A percentile compares a stretch with the other conserved stretches of the same genome.
Conservation (phyloP, 2,329 filamentous ascomycete species). For the Pseudopithomyces maydicus region DNA sequence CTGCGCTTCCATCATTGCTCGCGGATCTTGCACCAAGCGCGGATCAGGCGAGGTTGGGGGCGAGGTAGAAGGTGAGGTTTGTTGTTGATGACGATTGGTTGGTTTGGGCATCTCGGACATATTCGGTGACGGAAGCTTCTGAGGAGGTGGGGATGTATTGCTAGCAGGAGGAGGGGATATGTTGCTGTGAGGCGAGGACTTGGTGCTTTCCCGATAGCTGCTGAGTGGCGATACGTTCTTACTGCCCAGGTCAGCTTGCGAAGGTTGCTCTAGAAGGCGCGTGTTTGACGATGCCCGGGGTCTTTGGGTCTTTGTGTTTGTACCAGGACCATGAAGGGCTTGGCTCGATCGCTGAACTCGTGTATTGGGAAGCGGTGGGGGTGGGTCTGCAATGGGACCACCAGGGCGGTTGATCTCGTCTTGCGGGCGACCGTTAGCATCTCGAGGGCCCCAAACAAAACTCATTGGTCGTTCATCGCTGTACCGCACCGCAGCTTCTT, state of each 20-base stretch:
- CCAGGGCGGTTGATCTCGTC: conserved; percentile 40
- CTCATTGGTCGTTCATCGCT: conserved; percentile 45
- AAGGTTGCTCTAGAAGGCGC: conserved; percentile 16
- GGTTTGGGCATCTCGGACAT: conserved; percentile 7
- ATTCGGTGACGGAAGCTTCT: conserved; percentile 8
- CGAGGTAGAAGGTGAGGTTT: neutral
- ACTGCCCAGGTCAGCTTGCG: neutral
- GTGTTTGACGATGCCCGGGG: conserved; percentile 11
- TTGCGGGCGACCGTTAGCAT: conserved; percentile 40
- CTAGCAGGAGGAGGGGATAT: conserved; percentile 16
- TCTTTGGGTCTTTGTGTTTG: neutral
- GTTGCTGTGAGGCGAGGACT: conserved; percentile 13
- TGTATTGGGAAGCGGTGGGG: conserved; percentile 6
- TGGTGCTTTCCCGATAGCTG: conserved; percentile 9
- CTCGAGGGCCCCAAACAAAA: conserved; percentile 40
- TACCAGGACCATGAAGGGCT: neutral
- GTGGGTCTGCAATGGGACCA: neutral
- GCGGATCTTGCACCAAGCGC: conserved; percentile 13
- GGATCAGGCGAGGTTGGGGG: conserved; percentile 10
- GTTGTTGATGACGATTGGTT: neutral
- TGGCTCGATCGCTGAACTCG: conserved; percentile 6
- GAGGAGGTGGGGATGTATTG: conserved; percentile 19
- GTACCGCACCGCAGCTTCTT: conserved; percentile 28
- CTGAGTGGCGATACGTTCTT: conserved; percentile 7
- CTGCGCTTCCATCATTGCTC: conserved; percentile 13